A percentile compares a stretch with the other conserved stretches of the same genome.
Evolutionary conservation across 192 early-diverging fungal genomes (phyloP).

Genomic region (Umbelopsis sp.): DNA sequence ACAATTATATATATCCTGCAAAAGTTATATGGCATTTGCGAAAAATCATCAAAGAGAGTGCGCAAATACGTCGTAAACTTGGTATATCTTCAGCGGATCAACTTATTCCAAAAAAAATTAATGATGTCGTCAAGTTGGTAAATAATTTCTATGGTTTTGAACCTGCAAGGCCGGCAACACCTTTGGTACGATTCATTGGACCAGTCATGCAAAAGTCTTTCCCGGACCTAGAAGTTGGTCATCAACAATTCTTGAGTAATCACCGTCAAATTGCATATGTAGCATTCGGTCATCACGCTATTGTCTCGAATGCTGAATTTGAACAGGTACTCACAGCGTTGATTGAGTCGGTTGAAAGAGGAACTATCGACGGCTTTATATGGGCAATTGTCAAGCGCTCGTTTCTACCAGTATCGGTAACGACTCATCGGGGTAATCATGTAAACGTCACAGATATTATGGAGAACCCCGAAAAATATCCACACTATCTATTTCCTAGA

Average conservation of each 20-base stretch:
- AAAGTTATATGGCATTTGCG: neutral
- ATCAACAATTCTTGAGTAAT: conserved; percentile 9
- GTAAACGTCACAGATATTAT: neutral
- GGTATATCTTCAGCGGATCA: neutral
- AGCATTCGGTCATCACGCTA: conserved; percentile 35
- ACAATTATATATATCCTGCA: neutral
- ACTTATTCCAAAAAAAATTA: conserved; percentile 10
- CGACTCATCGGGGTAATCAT: neutral
- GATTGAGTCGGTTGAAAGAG: conserved; percentile 23
- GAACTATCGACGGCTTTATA: conserved; percentile 39
- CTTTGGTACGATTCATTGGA: conserved; percentile 36
- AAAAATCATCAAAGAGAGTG: neutral
- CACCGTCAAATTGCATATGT: conserved; percentile 34
- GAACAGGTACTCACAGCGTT: conserved; percentile 31
- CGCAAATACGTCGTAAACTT: neutral
- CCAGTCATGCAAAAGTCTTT: conserved; percentile 38
- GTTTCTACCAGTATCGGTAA: neutral
- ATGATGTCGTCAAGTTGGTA: conserved; percentile 29
- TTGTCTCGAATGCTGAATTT: conserved; percentile 5
- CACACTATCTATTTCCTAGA: neutral
- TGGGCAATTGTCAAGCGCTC: conserved; percentile 26
- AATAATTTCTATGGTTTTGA: conserved; percentile 33
- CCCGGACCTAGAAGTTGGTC: neutral
- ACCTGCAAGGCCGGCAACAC: conserved; percentile 23
- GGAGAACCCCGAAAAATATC: neutral